Conservation (phyloP, 495 filamentous ascomycete genomes). For the Daldinia childiae region DNA sequence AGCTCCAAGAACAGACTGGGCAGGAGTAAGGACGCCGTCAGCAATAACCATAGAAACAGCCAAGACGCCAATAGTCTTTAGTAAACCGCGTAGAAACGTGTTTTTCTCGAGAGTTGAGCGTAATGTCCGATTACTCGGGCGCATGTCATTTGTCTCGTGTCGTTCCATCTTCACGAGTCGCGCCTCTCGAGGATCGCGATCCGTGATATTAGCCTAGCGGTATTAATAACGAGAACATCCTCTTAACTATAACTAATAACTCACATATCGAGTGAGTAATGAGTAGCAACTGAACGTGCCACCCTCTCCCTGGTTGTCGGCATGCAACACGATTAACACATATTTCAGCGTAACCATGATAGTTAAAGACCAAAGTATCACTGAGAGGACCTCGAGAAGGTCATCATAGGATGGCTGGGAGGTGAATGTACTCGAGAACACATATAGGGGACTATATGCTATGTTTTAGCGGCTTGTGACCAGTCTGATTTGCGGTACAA, state of each 20-base stretch:
- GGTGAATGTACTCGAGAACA: slow-evolving; percentile 75
- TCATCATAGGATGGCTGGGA: slow-evolving; percentile 65
- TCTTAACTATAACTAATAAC: slow-evolving; percentile 18
- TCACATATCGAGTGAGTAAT: slow-evolving; percentile 74
- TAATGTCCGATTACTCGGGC: slow-evolving; percentile 59
- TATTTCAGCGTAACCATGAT: slow-evolving; percentile 82
- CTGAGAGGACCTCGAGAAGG: slow-evolving; percentile 73
- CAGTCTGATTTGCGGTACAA: neutral
- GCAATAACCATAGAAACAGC: slow-evolving; percentile 75
- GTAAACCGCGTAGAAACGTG: slow-evolving; percentile 56
- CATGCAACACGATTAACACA: slow-evolving; percentile 70
- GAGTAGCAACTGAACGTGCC: slow-evolving; percentile 79
- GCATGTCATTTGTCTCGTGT: slow-evolving; percentile 63
- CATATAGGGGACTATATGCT: slow-evolving; percentile 68
- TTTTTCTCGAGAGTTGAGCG: slow-evolving; percentile 68
- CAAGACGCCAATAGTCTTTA: slow-evolving; percentile 75
- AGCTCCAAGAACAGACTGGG: slow-evolving; percentile 74
- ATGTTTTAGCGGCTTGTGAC: neutral
- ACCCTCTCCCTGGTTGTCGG: slow-evolving; percentile 81
- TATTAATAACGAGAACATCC: neutral
- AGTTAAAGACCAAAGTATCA: slow-evolving; percentile 78
- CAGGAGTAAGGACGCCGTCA: slow-evolving; percentile 75
- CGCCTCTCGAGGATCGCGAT: slow-evolving; percentile 64
- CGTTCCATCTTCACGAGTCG: slow-evolving; percentile 65
- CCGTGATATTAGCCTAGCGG: slow-evolving; percentile 62